Percentiles rank a stretch among this genome's conserved stretches.
Conservation (phyloP, 768 basidiomycete species). For the Auriscalpium vulgare region DNA sequence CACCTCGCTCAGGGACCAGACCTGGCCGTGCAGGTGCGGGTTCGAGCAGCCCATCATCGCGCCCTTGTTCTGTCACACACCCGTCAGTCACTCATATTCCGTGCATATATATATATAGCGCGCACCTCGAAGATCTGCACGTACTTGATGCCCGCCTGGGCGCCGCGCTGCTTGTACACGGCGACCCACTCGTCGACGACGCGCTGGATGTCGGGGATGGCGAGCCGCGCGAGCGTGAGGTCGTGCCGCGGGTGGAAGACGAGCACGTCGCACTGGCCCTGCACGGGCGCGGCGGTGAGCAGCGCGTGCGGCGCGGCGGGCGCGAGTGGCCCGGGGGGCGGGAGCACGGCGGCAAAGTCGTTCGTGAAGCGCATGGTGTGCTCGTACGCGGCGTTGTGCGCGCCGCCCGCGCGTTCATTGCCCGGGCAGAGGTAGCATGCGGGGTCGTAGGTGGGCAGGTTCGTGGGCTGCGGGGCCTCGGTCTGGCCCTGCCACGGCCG, state of each 20-base stretch:
- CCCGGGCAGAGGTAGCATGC: conserved; percentile 86
- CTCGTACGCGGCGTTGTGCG: conserved; percentile 58
- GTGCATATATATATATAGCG: neutral
- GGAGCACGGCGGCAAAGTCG: conserved; percentile 76
- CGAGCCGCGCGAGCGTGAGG: conserved; percentile 68
- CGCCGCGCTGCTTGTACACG: conserved; percentile 53
- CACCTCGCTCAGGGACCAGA: conserved; percentile 70
- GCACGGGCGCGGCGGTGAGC: conserved; percentile 54
- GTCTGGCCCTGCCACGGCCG: conserved; percentile 89
- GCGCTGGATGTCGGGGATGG: conserved; percentile 43
- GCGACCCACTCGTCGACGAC: conserved; percentile 70
- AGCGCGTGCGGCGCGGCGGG: conserved; percentile 53
- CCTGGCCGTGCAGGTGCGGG: conserved; percentile 90
- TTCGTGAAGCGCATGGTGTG: conserved; percentile 69
- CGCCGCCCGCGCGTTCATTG: conserved; percentile 66
- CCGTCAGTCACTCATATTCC: conserved; percentile 10
- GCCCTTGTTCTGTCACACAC: conserved; percentile 65
- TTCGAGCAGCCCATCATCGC: conserved; percentile 94
- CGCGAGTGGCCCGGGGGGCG: conserved; percentile 46
- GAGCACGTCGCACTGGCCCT: conserved; percentile 83
- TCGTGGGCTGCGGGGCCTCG: conserved; percentile 48
- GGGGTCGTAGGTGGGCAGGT: conserved; percentile 58
- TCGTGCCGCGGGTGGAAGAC: conserved; percentile 85
- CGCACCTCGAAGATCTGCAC: conserved; percentile 87
- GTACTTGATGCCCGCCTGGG: conserved; percentile 62